Conservation (phyloP, 805 yeast species). For the Metschnikowia hibisci region DNA sequence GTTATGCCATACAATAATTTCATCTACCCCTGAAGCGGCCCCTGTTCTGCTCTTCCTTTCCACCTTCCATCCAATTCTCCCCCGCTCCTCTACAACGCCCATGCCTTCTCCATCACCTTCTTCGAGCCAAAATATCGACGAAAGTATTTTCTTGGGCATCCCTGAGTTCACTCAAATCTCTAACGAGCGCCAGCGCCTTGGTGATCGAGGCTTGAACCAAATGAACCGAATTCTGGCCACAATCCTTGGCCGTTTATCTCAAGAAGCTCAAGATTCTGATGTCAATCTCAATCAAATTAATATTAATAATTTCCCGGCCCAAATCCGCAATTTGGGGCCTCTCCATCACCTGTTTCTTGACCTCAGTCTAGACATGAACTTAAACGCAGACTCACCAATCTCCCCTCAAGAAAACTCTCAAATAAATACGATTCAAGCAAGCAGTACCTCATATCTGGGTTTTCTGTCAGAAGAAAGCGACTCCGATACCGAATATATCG, state of each 20-base stretch:
- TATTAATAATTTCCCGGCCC: slow-evolving; percentile 4
- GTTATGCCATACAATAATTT: slow-evolving; percentile 2
- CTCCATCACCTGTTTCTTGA: slow-evolving; percentile 6
- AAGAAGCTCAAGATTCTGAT: neutral
- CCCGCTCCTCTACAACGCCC: neutral
- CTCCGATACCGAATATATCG: neutral
- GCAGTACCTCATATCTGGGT: neutral
- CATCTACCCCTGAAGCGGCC: slow-evolving; percentile 1
- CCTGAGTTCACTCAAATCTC: slow-evolving; percentile 1
- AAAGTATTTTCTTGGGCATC: neutral
- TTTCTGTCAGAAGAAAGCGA: neutral
- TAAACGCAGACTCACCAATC: slow-evolving; percentile 1
- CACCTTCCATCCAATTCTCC: neutral
- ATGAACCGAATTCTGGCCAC: slow-evolving; percentile 11
- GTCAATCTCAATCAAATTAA: neutral
- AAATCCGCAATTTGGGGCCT: slow-evolving; percentile 7
- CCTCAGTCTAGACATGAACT: slow-evolving; percentile 7
- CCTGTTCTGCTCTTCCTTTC: neutral
- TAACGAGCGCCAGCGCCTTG: slow-evolving; percentile 3
- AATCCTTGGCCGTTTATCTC: slow-evolving; percentile 2
- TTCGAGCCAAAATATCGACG: neutral
- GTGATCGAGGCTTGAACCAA: slow-evolving; percentile 1
- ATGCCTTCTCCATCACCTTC: neutral
- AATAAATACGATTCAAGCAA: neutral
- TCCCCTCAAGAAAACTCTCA: neutral